Base-by-base conservation (phyloP, 768 basidiomycete genomes). In the Rhizopogon vinicolor region DNA sequence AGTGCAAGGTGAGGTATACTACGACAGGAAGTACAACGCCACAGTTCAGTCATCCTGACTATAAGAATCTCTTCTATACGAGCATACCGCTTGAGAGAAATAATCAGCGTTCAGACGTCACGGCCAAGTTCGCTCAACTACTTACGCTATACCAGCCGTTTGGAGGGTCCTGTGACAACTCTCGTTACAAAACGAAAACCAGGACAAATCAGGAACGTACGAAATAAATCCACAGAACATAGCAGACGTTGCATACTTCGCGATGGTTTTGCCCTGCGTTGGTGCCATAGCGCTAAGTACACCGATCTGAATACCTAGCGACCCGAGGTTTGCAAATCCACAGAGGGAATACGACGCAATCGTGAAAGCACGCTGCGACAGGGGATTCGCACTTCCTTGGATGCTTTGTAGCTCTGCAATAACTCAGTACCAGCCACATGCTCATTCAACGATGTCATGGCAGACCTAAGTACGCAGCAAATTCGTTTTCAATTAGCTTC, bases 271-370 rank as follows among this genome's bases (percentile, higher is more conserved):
- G 53, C 79, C 77, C 58, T 85, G 81, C 22, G 85, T 75, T 3
- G 88, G 87, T 19, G 87, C 88, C 28, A 89, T 75, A 22, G 85
- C 84, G 45, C 77, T 75, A 48, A 89, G 75, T 65, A 89, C 88
- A 64, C 88, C 88, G 57, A 90, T 82, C 68, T 93, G 90, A 61
- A 95, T 92, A 64, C 93, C 93, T 25, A 93, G 75, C 7, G 90
- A 90, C 53, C 87, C 84, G 44, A 92, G 75, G 68, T 95, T 95
- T 56, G 91, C 91, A 65, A 96, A 96, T 9, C 94, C 94, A 69
- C 92, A 94, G 14, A 95, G 84, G 14, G 88, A 86, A 68, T 94
- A 96, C 35, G 87, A 85, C 13, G 88, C 84, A 61, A 95, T 93
- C 51, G 86, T 88, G 72, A 78, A 93, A 19, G 85, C 89, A 54